These are phyloP conservation scores for Gaeumannomyces sp. DNA, from an alignment of 2,329 filamentous ascomycete genomes.

Conservation along the genomic window DNA sequence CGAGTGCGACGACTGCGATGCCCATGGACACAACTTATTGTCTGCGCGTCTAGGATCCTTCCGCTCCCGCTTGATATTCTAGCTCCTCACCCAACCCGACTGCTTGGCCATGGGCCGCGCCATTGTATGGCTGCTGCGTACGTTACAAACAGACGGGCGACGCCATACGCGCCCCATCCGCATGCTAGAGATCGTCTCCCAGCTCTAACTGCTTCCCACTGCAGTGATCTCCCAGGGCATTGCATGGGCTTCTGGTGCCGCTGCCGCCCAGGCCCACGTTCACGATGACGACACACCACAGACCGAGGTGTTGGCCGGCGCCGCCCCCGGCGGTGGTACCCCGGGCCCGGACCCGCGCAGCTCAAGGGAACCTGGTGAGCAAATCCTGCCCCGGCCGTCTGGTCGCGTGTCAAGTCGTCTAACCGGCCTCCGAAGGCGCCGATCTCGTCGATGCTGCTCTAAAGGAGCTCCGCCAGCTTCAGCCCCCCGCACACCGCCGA, in stretches of 20 bases:
- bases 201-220: too few species aligned
- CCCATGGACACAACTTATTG: neutral
- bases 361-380: slow-evolving; percentile 9
- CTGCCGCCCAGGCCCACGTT: neutral
- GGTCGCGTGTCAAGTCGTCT: too few species aligned
- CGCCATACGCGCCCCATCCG: neutral
- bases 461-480: slow-evolving; percentile 42
- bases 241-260: slow-evolving; percentile 3
- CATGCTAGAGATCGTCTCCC: too few species aligned
- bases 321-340: neutral
- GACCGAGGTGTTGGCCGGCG: slow-evolving; percentile 5
- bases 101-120: slow-evolving; percentile 5
- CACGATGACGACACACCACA: neutral
- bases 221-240: slow-evolving; percentile 19
- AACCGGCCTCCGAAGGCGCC: slow-evolving; percentile 31
- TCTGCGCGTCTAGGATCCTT: neutral
- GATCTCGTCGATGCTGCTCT: slow-evolving; percentile 48
- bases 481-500: slow-evolving; percentile 37
- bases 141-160: neutral
- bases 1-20: neutral
- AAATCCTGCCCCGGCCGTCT: too few species aligned
- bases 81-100: neutral
- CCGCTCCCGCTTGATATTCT: neutral
- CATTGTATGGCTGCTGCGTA: slow-evolving; percentile 5
- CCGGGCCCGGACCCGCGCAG: too few species aligned